Evolutionary conservation across 495 filamentous ascomycete species (phyloP).

Genomic region (Aspergillus leporis): DNA sequence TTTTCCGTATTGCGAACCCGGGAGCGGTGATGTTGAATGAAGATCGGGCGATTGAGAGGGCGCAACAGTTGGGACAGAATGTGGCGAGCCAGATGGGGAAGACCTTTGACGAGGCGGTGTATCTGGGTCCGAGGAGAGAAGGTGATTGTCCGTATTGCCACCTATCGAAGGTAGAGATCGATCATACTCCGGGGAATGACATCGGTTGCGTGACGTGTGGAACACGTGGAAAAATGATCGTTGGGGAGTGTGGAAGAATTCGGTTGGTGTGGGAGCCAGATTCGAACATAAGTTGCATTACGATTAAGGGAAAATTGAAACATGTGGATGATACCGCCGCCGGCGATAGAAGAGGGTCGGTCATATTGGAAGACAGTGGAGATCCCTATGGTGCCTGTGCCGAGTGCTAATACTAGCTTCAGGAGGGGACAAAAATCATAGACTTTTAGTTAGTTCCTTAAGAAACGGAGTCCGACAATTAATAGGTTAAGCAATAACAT

Average conservation of each 20-base stretch:
- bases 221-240: neutral
- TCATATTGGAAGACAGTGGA: too few relatives aligned
- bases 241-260: neutral
- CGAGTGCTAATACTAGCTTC: too few relatives aligned
- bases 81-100: slow-evolving; percentile 2
- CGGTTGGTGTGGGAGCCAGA: neutral
- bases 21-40: neutral
- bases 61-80: neutral
- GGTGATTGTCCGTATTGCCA: slow-evolving; percentile 1
- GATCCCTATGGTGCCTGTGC: too few relatives aligned
- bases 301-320: slow-evolving; percentile 3
- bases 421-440: too few relatives aligned
- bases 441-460: too few relatives aligned
- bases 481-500: too few relatives aligned
- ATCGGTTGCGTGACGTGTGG: slow-evolving; percentile 8
- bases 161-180: neutral
- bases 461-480: too few relatives aligned
- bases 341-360: too few relatives aligned
- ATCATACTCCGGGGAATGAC: neutral
- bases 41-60: neutral
- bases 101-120: slow-evolving; percentile 2
- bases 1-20: neutral
- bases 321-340: neutral
- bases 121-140: neutral
- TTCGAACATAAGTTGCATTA: neutral